Base-by-base conservation (phyloP, 2,329 filamentous ascomycete species). In the Exophiala viscosa region DNA sequence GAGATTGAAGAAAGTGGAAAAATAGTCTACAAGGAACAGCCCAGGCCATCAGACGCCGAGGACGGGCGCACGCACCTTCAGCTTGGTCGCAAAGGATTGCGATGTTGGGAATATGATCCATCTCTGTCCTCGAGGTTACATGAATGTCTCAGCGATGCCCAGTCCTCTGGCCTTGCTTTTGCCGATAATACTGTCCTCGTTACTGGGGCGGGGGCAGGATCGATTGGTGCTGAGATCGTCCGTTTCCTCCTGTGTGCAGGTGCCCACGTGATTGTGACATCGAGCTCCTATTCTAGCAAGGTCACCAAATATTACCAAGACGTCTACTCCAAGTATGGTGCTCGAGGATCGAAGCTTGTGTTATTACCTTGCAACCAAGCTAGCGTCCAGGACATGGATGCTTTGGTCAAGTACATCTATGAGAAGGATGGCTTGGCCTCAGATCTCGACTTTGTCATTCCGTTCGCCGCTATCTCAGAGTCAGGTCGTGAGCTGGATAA, bases 241-340 rank as follows among this genome's bases (percentile, higher is more conserved):
- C 60, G 78, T 13, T 74, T 77, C 7, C 84, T 76, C 59, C 81
- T 80, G 14, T 68, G 67, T 58, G 79, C 80, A 3, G 77, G 77
- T 5, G 76, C 74, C 10, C 32, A 59, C 14, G 70, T 75, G 7
- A 52, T 73, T 8, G 70, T 73, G 8, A 73, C 70, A 3, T 73
- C 72, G 5, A 73, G 67, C n/a, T 45, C 62, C 60, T 35, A 61
- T 64, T 46, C 60, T 61, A 14, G 65, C 65, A 17, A 59, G 55
- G 5, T 61, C 8, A 62, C 66, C 5, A 53, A 50, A 5, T 66
- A 67, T 18, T 73, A 70, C 46, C 70, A 70, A 49, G 34, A 64
- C 5, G 51, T 73, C 5, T 75, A 70, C 50, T 51, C 60, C 3
- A 48, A 56, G 5, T 54, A 67, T 52, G 70, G 70, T 9, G 64